Percentiles rank a stretch among this genome's conserved stretches.
phyloP scores from a whole-genome alignment of 2,329 filamentous ascomycete species.

The Xylogone sp. region DNA sequence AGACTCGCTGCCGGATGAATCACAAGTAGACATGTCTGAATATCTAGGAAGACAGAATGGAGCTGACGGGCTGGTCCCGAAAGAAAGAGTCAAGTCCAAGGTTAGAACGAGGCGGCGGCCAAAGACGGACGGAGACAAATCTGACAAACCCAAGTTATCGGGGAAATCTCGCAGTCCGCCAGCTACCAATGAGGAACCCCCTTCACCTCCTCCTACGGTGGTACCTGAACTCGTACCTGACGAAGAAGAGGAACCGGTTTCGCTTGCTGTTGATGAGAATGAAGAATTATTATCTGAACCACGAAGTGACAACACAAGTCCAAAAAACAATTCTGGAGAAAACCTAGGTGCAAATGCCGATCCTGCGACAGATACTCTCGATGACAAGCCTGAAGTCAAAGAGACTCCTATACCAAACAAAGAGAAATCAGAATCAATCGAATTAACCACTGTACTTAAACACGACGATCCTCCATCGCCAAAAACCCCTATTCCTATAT shows the following conservation, averaged over 20 bases:
- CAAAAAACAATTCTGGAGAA: too few relatives aligned
- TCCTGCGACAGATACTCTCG: too few relatives aligned
- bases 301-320: too few relatives aligned
- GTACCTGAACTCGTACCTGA: neutral
- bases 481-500: constrained; percentile 43
- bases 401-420: too few relatives aligned
- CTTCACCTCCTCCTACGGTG: neutral
- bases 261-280: neutral
- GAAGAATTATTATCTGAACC: too few relatives aligned
- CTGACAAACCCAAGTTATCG: neutral
- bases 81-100: constrained; percentile 25
- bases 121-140: constrained; percentile 3
- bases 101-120: constrained; percentile 23
- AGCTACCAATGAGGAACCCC: neutral
- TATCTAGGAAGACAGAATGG: constrained; percentile 8
- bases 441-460: neutral
- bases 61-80: constrained; percentile 14
- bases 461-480: neutral
- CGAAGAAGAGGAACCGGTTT: neutral
- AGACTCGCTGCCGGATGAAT: neutral
- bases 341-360: too few relatives aligned
- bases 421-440: too few relatives aligned
- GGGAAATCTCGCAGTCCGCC: neutral
- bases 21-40: neutral
- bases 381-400: too few relatives aligned